Evolutionary conservation across 371 early-diverging fungal genomes (phyloP), one percentile per base, ranked within the genome.

Genomic region (Mortierella polycephala): DNA sequence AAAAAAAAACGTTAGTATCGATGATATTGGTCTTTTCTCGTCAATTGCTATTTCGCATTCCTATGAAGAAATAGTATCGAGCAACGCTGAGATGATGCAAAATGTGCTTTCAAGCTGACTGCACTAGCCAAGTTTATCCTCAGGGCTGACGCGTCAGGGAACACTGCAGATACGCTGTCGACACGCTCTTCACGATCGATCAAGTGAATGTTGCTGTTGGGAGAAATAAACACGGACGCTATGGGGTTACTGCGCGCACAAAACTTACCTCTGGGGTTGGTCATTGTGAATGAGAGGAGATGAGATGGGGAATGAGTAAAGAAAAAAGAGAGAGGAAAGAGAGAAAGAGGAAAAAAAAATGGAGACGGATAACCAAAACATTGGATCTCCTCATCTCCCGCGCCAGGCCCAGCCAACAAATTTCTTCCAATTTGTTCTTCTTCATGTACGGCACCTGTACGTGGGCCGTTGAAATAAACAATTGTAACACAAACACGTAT

Each of bases 1-100:
- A 94, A 92, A 85, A 67, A 92, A 62, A 94, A 40, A 51, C 51
- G 51, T 51, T 51, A 11, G 12, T 47, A 47, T 30, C 30, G n/a
- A 47, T 14, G 3, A 9, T 3, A 47, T 47, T 46, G 47, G n/a
- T 47, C 47, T n/a, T 14, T n/a, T 5, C 47, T 1, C 14, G 54
- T 55, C 23, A 13, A 30, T 55, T 44, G 8, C 44, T 60, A 10
- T 30, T 51, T 2, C 51, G 14, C 9, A 9, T 51, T 47, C 47
- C 47, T n/a, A 47, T n/a, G 47, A 47, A 5, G 16, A 10, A 30
- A 30, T 30, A 30, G 30, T 30, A 4, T 4, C 30, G 30, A 30
- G 30, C 30, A 30, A 30, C 30, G 30, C 4, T 30, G 30, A 30
- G 30, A 30, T 30, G 30, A 30, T 30, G 30, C 30, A 30, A 30